phyloP scores from a whole-genome alignment of 164 flowering plant genomes.

The Nelumbo lutea region DNA sequence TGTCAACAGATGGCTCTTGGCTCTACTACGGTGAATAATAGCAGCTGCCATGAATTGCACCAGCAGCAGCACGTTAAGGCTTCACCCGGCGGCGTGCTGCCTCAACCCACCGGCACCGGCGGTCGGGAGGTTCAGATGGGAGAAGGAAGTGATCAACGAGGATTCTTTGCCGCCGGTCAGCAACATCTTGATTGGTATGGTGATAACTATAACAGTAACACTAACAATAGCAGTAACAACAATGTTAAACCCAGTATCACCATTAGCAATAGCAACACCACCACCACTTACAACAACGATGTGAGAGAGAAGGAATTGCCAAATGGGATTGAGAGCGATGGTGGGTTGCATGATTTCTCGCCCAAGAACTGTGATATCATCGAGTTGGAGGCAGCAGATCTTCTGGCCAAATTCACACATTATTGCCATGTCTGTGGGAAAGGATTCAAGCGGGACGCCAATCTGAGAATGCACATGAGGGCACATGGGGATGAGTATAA shows the following conservation, averaged over 20 bases:
- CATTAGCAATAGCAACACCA: not conserved
- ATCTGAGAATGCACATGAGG: conserved; percentile 87
- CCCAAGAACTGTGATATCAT: conserved; percentile 25
- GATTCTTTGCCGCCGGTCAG: conserved; percentile 11
- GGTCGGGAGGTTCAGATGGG: conserved; percentile 3
- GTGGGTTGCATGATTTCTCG: conserved; percentile 1
- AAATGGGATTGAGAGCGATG: not conserved
- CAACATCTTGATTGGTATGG: conserved; percentile 17
- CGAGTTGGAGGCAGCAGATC: conserved; percentile 45
- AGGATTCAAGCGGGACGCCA: conserved; percentile 83
- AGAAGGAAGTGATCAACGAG: conserved; percentile 10
- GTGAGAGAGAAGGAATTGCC: conserved; percentile 4
- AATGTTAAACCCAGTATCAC: not conserved
- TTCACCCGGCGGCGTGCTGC: not conserved
- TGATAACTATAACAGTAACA: conserved; percentile 7
- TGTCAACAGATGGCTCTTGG: conserved; percentile 49
- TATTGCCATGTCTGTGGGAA: conserved; percentile 68
- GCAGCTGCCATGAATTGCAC: conserved; percentile 6
- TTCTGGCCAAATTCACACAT: conserved; percentile 62
- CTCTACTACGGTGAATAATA: not conserved
- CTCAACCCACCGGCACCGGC: not conserved
- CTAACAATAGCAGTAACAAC: too few species aligned
- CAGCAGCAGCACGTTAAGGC: conserved; percentile 6
- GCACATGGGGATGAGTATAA: conserved; percentile 79
- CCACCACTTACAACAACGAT: not conserved